Evolutionary conservation across 139 green algal species (phyloP), one percentile per base, ranked within the genome.

Genomic region (Tetratostichococcus sp.): DNA sequence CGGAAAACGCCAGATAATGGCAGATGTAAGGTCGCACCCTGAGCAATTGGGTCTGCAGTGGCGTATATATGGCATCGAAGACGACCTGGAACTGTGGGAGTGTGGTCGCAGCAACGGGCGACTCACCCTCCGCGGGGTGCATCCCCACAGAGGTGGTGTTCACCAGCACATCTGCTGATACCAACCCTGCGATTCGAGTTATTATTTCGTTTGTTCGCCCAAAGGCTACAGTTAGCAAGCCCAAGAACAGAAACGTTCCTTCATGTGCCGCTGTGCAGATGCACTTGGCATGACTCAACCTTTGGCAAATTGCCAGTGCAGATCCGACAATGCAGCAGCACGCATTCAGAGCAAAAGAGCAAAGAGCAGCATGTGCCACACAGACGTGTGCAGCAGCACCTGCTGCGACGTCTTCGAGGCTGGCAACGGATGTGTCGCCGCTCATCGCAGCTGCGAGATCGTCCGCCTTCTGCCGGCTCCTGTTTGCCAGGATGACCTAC

Each of bases 41-140:
- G 39, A 97, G 83, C 76, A 97, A 82, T 62, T 75, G 86, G 1
- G 95, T 99, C 32, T 95, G 75, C 71, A 96, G 81, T 25, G 95
- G 95, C 1, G 91, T 98, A 89, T 99, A 99, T 16, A 99, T 89
- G 0, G 96, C 96, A 70, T 99, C 95, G 86, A 99, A 99, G 19
- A 97, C 96, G 1, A 98, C 77, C 50, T 82, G 30, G 50, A 84
- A 92, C 35, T 35, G 28, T 1, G n/a, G 35, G n/a, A 96, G 43
- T 1, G 81, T 89, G 0, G 71, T 65, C 16, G 75, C 74, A 0
- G 88, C 84, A 30, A 96, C 85, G 1, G 94, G 94, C 17, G 84
- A 91, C 35, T 87, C 83, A 17, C 89, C 82, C 32, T 77, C 76
- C 21, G 77, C 30, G 33, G 93, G 93, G 3, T 88, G 75, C 95